Evolutionary conservation across 108 stramenopile species (phyloP).

Genomic region (Cyclotella distinguenda): DNA sequence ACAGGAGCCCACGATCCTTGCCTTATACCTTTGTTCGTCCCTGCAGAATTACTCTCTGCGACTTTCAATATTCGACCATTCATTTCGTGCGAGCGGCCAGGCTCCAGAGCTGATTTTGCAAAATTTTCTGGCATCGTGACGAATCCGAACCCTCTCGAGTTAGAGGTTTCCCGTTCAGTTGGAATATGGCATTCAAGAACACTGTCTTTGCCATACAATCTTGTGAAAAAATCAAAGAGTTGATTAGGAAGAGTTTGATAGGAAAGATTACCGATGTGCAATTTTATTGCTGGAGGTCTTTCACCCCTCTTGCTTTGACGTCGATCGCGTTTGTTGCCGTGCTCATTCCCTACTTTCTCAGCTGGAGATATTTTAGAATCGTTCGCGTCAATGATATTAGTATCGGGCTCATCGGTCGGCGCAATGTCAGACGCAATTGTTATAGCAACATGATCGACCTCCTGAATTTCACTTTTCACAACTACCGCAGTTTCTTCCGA

Average conservation of each 20-base stretch:
- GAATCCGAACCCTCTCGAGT: slow-evolving; percentile 87
- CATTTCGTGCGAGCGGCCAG: slow-evolving; percentile 70
- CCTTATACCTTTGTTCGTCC: slow-evolving; percentile 56
- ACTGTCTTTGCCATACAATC: slow-evolving; percentile 71
- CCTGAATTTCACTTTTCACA: neutral
- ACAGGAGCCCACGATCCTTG: slow-evolving; percentile 16
- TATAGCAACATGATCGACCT: neutral
- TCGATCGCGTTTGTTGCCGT: slow-evolving; percentile 44
- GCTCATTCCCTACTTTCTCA: slow-evolving; percentile 37
- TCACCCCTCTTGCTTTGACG: slow-evolving; percentile 50
- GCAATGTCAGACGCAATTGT: slow-evolving; percentile 6
- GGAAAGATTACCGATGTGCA: slow-evolving; percentile 86
- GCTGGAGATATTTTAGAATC: slow-evolving; percentile 11
- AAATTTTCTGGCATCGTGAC: slow-evolving; percentile 75
- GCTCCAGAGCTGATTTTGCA: slow-evolving; percentile 59
- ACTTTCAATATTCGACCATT: slow-evolving; percentile 78
- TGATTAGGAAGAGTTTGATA: slow-evolving; percentile 73
- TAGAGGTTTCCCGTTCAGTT: slow-evolving; percentile 75
- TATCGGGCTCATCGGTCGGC: slow-evolving; percentile 1
- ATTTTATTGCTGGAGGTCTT: slow-evolving; percentile 77
- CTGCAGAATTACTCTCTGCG: slow-evolving; percentile 82
- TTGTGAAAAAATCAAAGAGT: slow-evolving; percentile 76
- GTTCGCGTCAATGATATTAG: slow-evolving; percentile 18
- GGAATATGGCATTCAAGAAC: slow-evolving; percentile 88
- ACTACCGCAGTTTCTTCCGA: slow-evolving; percentile 16